These are phyloP conservation scores for Diaporthe sp. DNA, from an alignment of 2,329 filamentous ascomycete genomes.

Conservation along the genomic window DNA sequence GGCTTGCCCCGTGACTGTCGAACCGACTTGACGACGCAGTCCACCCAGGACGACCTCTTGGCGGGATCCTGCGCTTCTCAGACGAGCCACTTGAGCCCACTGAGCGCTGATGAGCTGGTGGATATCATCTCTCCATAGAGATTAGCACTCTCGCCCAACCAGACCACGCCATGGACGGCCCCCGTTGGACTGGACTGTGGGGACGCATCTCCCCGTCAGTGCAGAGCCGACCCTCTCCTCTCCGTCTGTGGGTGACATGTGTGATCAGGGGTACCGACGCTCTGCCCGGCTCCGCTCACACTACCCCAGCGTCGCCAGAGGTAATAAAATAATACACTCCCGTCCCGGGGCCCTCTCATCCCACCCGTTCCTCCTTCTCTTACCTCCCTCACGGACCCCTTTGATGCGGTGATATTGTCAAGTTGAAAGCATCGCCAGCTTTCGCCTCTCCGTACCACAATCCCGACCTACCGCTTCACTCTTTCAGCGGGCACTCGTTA, in stretches of 20 bases:
- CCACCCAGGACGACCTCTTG: slow-evolving; percentile 24
- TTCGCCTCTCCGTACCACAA: slow-evolving; percentile 62
- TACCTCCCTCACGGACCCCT: slow-evolving; percentile 57
- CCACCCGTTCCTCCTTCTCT: slow-evolving; percentile 52
- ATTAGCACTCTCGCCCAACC: slow-evolving; percentile 28
- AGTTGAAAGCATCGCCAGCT: slow-evolving; percentile 63
- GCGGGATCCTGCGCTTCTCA: slow-evolving; percentile 21
- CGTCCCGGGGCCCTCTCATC: slow-evolving; percentile 49
- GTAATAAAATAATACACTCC: slow-evolving; percentile 59
- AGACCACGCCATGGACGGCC: slow-evolving; percentile 23
- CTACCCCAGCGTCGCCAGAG: slow-evolving; percentile 42
- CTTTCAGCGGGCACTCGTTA: slow-evolving; percentile 88
- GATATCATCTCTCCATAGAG: slow-evolving; percentile 28
- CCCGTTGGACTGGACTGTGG: slow-evolving; percentile 32
- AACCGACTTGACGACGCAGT: background rate
- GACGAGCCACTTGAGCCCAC: slow-evolving; percentile 21
- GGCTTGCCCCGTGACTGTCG: slow-evolving; percentile 10
- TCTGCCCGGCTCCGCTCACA: slow-evolving; percentile 32
- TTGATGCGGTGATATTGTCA: slow-evolving; percentile 66
- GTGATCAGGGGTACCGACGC: slow-evolving; percentile 34
- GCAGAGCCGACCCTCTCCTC: slow-evolving; percentile 11
- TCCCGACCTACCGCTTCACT: slow-evolving; percentile 80
- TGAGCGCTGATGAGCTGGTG: slow-evolving; percentile 25
- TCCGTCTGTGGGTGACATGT: slow-evolving; percentile 29
- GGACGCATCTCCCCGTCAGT: slow-evolving; percentile 35